Evolutionary conservation across 805 yeast genomes (phyloP).

Genomic region (Candida montana): DNA sequence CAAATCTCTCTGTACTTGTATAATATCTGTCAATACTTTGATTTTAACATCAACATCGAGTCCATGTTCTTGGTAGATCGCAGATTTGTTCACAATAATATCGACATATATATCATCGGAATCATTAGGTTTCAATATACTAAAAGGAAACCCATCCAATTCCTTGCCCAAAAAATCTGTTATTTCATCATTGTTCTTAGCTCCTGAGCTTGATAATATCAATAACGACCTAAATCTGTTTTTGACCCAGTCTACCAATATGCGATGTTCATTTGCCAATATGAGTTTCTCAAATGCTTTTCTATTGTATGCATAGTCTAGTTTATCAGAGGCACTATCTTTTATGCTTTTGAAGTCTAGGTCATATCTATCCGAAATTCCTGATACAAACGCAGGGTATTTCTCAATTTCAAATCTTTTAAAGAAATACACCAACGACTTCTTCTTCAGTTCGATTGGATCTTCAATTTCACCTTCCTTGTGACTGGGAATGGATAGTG

Average conservation of each 20-base stretch:
- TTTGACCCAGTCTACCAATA: slow-evolving; percentile 59
- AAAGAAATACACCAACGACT: slow-evolving; percentile 53
- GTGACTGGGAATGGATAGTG: slow-evolving; percentile 45
- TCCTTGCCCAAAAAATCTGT: slow-evolving; percentile 10
- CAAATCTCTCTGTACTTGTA: slow-evolving; percentile 23
- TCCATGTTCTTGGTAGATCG: slow-evolving; percentile 53
- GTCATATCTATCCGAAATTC: slow-evolving; percentile 24
- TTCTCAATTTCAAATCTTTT: slow-evolving; percentile 42
- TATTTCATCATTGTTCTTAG: slow-evolving; percentile 17
- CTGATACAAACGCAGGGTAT: slow-evolving; percentile 37
- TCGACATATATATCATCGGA: slow-evolving; percentile 40
- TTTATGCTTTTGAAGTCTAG: slow-evolving; percentile 3
- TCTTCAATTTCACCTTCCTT: slow-evolving; percentile 45
- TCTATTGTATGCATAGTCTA: slow-evolving; percentile 53
- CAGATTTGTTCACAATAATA: slow-evolving; percentile 37
- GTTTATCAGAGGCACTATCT: slow-evolving; percentile 26
- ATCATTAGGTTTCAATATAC: slow-evolving; percentile 36
- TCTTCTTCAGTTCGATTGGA: slow-evolving; percentile 56
- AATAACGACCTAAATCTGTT: slow-evolving; percentile 62
- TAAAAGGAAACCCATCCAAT: slow-evolving; percentile 26
- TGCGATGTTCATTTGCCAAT: slow-evolving; percentile 55
- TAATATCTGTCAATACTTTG: slow-evolving; percentile 34
- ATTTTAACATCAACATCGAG: slow-evolving; percentile 34
- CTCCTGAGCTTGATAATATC: slow-evolving; percentile 47
- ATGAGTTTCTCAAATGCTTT: slow-evolving; percentile 37